These are phyloP conservation scores for Schizochytrium sp. DNA, from an alignment of 108 stramenopile genomes.

Conservation along the genomic window DNA sequence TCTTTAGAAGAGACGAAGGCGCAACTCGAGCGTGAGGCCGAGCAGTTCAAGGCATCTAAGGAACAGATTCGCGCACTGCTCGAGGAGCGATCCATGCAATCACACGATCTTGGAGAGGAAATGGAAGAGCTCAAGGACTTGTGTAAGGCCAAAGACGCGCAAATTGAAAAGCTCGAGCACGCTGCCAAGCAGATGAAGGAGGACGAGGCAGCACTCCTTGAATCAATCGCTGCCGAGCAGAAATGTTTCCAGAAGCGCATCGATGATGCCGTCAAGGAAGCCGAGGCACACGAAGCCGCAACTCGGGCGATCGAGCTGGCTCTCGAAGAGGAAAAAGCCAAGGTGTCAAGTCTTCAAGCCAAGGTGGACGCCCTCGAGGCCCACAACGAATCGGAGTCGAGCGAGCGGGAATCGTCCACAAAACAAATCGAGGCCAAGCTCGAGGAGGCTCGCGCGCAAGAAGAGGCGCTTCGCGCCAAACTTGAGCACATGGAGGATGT, in stretches of 20 bases:
- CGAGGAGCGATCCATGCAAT: background rate
- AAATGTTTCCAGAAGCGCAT: background rate
- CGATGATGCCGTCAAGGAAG: background rate
- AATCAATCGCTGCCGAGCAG: background rate
- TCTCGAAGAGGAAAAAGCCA: background rate
- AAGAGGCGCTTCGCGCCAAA: background rate
- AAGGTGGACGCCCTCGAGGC: background rate
- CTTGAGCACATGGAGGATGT: background rate
- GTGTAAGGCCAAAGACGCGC: background rate
- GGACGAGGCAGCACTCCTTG: background rate
- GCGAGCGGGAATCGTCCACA: background rate
- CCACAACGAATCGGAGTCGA: background rate
- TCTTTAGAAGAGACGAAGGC: background rate
- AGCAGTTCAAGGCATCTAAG: background rate
- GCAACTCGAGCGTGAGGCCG: background rate
- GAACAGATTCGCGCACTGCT: background rate
- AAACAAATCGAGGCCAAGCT: background rate
- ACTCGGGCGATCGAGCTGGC: background rate
- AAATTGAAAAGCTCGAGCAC: background rate
- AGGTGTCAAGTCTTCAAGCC: background rate
- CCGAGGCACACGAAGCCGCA: background rate
- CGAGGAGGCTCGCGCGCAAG: background rate
- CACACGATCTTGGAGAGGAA: background rate
- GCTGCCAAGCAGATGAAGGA: background rate
- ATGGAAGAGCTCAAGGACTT: background rate